Percentiles rank a stretch among this genome's conserved stretches.
Evolutionary conservation across 371 early-diverging fungal genomes (phyloP).

Genomic region (Circinella minor): DNA sequence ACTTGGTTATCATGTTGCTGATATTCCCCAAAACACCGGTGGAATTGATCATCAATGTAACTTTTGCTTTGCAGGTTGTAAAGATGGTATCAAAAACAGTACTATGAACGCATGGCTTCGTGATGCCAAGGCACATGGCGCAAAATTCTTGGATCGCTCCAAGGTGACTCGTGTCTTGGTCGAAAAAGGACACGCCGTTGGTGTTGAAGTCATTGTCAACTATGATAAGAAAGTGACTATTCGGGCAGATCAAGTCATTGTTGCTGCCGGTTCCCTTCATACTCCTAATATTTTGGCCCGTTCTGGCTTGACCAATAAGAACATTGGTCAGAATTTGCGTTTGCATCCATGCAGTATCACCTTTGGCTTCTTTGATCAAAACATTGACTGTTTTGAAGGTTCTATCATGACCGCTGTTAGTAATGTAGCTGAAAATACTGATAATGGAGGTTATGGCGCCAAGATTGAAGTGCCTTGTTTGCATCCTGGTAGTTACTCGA

Average conservation of each 20-base stretch:
- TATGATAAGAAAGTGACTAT: constrained; percentile 35
- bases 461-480: constrained; percentile 71
- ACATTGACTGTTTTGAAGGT: constrained; percentile 59
- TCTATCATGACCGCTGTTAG: constrained; percentile 76
- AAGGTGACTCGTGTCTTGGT: constrained; percentile 60
- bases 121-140: constrained; percentile 68
- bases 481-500: constrained; percentile 56
- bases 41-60: constrained; percentile 67
- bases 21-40: constrained; percentile 73
- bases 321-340: constrained; percentile 72
- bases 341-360: constrained; percentile 69
- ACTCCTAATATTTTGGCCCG: constrained; percentile 69
- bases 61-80: constrained; percentile 73
- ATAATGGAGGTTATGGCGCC: constrained; percentile 69
- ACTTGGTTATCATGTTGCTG: constrained; percentile 62
- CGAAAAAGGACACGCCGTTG: constrained; percentile 53
- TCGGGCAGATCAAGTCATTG: constrained; percentile 64
- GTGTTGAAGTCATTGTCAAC: constrained; percentile 49
- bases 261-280: constrained; percentile 70
- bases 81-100: constrained; percentile 73
- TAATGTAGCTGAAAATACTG: constrained; percentile 59
- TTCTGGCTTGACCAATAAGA: constrained; percentile 69
- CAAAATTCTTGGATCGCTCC: constrained; percentile 63
- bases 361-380: constrained; percentile 69
- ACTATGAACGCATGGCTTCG: constrained; percentile 69